These are phyloP conservation scores for Fonsecaea multimorphosa DNA, from an alignment of 2,329 filamentous ascomycete genomes.

Conservation along the genomic window DNA sequence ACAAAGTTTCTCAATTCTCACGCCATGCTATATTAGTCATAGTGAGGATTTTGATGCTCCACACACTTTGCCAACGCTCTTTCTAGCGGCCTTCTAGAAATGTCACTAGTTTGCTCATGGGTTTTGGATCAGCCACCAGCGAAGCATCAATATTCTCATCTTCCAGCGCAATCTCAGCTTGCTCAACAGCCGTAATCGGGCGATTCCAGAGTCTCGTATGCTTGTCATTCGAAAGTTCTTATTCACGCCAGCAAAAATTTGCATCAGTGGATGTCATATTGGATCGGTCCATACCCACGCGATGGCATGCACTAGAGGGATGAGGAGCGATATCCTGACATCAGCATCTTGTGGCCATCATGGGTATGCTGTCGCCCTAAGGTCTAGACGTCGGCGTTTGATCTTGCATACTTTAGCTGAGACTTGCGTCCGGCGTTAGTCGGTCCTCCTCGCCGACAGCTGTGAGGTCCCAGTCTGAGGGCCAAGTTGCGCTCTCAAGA, in stretches of 20 bases:
- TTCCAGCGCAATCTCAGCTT: background rate
- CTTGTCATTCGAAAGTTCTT: background rate
- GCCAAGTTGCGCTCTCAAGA: background rate
- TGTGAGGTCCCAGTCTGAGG: background rate
- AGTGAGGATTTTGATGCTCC: constrained; percentile 9
- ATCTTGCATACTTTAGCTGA: background rate
- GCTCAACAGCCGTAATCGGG: background rate
- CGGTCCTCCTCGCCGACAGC: background rate
- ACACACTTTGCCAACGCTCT: constrained; percentile 4
- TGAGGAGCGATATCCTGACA: background rate
- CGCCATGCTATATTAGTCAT: background rate
- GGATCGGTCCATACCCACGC: background rate
- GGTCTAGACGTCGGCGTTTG: background rate
- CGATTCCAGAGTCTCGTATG: background rate
- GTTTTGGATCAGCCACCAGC: background rate
- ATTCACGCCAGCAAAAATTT: background rate
- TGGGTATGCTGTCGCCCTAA: background rate
- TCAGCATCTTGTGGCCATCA: background rate
- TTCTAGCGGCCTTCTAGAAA: constrained; percentile 16
- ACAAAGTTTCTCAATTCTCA: background rate
- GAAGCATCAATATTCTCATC: background rate
- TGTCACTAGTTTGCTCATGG: background rate
- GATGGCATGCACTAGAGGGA: background rate
- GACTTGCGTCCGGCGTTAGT: background rate
- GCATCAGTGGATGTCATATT: background rate